These are phyloP conservation scores for Conoideocrella luteorostrata DNA, from an alignment of 2,329 filamentous ascomycete species.

Conservation along the genomic window DNA sequence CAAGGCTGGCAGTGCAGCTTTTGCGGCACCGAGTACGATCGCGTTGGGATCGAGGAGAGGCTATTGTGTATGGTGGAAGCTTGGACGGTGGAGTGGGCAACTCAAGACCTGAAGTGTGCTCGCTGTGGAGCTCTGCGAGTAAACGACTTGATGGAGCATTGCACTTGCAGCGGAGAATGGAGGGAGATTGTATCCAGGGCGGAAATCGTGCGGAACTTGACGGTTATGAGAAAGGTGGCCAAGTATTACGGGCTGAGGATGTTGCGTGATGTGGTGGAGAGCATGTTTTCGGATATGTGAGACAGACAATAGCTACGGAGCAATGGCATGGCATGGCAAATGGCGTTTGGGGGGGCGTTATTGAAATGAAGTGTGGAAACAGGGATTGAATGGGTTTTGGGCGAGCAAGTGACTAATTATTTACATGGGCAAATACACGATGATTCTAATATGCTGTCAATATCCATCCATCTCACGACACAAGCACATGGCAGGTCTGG, in stretches of 20 bases:
- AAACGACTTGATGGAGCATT: slow-evolving; percentile 97
- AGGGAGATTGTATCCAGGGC: slow-evolving; percentile 60
- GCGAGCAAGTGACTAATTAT: too few relatives aligned
- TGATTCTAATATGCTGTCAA: too few relatives aligned
- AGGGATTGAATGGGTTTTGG: too few relatives aligned
- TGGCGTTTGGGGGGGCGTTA: not conserved
- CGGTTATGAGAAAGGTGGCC: slow-evolving; percentile 68
- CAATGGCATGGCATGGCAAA: too few relatives aligned
- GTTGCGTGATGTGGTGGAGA: slow-evolving; percentile 67
- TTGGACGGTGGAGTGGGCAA: slow-evolving; percentile 71
- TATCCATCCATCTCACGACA: too few relatives aligned
- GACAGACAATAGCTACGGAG: too few relatives aligned
- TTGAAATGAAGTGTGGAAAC: too few relatives aligned
- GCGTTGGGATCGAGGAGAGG: slow-evolving; percentile 76
- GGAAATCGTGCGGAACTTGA: slow-evolving; percentile 58
- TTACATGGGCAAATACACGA: too few relatives aligned
- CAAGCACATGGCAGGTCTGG: too few relatives aligned
- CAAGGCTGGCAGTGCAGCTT: slow-evolving; percentile 68
- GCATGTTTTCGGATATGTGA: slow-evolving; percentile 45
- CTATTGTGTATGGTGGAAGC: slow-evolving; percentile 72
- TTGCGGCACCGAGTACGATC: slow-evolving; percentile 70
- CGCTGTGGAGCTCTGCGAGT: slow-evolving; percentile 66
- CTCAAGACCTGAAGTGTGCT: slow-evolving; percentile 80
- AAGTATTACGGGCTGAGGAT: slow-evolving; percentile 75
- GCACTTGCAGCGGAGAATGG: slow-evolving; percentile 87